Conservation (phyloP, 225 moss, liverwort and hornwort genomes). For the Asterella californica region DNA sequence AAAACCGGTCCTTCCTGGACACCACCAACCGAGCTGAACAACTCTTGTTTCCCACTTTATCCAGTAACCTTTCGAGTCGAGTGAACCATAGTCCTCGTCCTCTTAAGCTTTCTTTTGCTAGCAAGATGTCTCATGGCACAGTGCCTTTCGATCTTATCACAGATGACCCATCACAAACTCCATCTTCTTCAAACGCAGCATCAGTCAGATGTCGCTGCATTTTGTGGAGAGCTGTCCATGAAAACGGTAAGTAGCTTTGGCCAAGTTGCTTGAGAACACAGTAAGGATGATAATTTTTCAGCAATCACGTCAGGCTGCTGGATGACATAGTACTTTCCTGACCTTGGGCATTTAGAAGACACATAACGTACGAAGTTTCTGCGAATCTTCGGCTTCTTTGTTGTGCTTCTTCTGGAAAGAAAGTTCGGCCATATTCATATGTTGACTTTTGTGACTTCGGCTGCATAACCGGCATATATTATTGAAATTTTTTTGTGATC, state of each 20-base stretch:
- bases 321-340: too few relatives aligned
- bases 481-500: background rate
- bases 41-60: background rate
- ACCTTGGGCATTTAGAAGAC: too few relatives aligned
- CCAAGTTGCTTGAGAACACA: background rate
- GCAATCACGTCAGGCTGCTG: too few relatives aligned
- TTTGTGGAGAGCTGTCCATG: slow-evolving; percentile 32
- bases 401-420: too few relatives aligned
- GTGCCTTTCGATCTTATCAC: background rate
- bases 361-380: background rate
- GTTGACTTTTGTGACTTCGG: too few relatives aligned
- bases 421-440: too few relatives aligned
- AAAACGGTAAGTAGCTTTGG: slow-evolving; percentile 24
- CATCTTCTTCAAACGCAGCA: slow-evolving; percentile 30
- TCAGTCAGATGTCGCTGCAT: slow-evolving; percentile 31
- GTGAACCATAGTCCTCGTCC: background rate
- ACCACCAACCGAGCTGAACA: too few relatives aligned
- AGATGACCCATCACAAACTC: slow-evolving; percentile 35
- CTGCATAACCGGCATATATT: background rate
- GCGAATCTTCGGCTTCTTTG: too few relatives aligned
- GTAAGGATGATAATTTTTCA: too few relatives aligned
- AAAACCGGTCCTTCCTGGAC: background rate
- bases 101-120: background rate
- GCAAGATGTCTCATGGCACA: background rate
- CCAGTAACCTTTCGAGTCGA: background rate